Conservation (phyloP, 2,329 filamentous ascomycete genomes). For the Colletotrichum salicis region DNA sequence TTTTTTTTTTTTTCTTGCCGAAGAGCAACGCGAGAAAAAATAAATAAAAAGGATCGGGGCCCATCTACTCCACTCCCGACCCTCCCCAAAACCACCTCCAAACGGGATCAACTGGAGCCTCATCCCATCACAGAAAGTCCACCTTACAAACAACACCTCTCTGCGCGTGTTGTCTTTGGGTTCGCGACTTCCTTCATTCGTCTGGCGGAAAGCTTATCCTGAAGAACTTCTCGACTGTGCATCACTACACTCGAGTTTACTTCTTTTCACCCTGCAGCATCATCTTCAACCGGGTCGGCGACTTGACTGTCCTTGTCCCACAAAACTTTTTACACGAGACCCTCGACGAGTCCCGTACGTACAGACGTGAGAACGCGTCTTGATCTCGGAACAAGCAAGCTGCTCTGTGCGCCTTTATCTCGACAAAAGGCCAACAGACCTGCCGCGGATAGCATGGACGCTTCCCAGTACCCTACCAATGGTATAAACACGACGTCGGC, state of each 20-base stretch:
- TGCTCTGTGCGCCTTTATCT: conserved; percentile 35
- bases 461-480: conserved; percentile 64
- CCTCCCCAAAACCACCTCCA: conserved; percentile 38
- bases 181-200: conserved; percentile 34
- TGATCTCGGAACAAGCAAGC: conserved; percentile 25
- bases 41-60: conserved; percentile 37
- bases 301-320: conserved; percentile 34
- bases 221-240: conserved; percentile 8
- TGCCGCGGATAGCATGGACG: conserved; percentile 60
- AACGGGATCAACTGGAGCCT: conserved; percentile 39
- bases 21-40: conserved; percentile 32
- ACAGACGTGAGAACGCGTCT: conserved; percentile 36
- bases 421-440: conserved; percentile 33
- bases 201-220: conserved; percentile 25
- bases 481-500: conserved; percentile 65
- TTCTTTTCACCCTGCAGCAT: conserved; percentile 12
- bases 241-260: conserved; percentile 14
- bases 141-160: conserved; percentile 35
- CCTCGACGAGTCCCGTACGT: conserved; percentile 29
- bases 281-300: conserved; percentile 24
- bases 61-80: conserved; percentile 37
- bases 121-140: conserved; percentile 37
- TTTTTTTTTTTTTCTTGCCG: conserved; percentile 26
- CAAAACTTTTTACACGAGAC: conserved; percentile 30
- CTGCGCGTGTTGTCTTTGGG: conserved; percentile 32